Evolutionary conservation across 208 protist genomes (phyloP), one percentile per base, ranked within the genome.

Genomic region (Trypanosoma brucei): DNA sequence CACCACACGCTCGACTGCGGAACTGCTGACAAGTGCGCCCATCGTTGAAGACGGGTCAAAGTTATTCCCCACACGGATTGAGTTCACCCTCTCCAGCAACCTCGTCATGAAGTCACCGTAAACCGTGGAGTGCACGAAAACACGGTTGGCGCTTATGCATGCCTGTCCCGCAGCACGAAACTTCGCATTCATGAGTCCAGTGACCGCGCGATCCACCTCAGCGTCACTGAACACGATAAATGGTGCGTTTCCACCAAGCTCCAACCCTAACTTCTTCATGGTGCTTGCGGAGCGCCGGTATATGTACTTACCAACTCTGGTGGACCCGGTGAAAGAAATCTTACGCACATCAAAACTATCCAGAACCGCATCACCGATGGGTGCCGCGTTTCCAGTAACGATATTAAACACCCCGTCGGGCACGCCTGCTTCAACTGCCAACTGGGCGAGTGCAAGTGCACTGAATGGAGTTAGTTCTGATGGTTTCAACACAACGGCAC

Each of bases 241-340:
- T 3, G 93, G 88, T 46, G 85, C 92, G 73, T 96, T 97, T n/a
- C 94, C 94, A 55, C 94, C 94, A 9, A 98, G 78, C 70, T 98
- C 95, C 37, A 98, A 69, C 8, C 78, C 79, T 14, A 90, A 45
- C 70, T 81, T 86, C 57, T 94, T 94, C 68, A 94, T 68, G n/a
- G 86, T 87, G 22, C 79, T 62, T 11, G 83, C 75, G 30, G 79
- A 79, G 33, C 75, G 57, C 35, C 56, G 68, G 55, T 77, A 86
- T 38, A 96, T 75, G 35, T 72, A 57, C 67, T 83, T 87, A 30
- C 94, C 94, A 51, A 86, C 84, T 14, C 60, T 39, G 33, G 82
- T 87, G 51, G 81, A 92, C 34, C 94, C 92, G 30, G 94, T 97
- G 63, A 97, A 96, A 53, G 79, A 79, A 45, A 97, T 76, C 63